Evolutionary conservation across 192 early-diverging fungal genomes (phyloP).

Genomic region (Helicostylum pulchrum): DNA sequence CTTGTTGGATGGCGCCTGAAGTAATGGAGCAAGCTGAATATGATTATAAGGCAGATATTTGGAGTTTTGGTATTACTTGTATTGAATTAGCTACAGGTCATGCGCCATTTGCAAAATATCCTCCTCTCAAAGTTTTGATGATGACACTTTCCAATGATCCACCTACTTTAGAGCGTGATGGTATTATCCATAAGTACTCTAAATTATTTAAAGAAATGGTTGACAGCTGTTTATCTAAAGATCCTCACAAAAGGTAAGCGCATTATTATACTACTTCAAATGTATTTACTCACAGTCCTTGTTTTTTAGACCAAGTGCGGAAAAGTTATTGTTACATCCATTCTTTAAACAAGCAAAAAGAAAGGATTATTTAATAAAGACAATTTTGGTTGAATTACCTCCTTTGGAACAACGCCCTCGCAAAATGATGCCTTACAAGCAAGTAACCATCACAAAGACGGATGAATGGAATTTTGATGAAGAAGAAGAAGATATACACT

Average conservation of each 20-base stretch:
- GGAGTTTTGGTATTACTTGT: constrained; percentile 89
- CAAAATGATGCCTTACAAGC: constrained; percentile 50
- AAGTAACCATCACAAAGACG: constrained; percentile 40
- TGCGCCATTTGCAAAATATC: constrained; percentile 86
- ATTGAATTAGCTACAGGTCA: constrained; percentile 84
- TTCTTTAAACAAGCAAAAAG: constrained; percentile 82
- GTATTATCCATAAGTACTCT: constrained; percentile 69
- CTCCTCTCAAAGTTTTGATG: constrained; percentile 87
- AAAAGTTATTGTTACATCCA: constrained; percentile 71
- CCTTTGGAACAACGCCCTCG: constrained; percentile 68
- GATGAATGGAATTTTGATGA: constrained; percentile 72
- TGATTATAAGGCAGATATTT: constrained; percentile 88
- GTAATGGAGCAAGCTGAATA: constrained; percentile 93
- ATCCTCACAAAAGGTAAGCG: constrained; percentile 63
- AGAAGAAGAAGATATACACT: constrained; percentile 7
- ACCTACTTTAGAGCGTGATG: constrained; percentile 77
- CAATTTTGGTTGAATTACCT: constrained; percentile 56
- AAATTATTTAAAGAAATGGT: constrained; percentile 86
- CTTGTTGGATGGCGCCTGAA: constrained; percentile 72
- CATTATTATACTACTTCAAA: not conserved
- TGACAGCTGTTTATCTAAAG: constrained; percentile 76
- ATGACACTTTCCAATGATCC: constrained; percentile 84
- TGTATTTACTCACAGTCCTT: not conserved
- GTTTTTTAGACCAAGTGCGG: constrained; percentile 62
- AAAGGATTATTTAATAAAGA: constrained; percentile 55